Base-by-base conservation (phyloP, 139 green algal genomes). In the Desmodesmus armatus region DNA sequence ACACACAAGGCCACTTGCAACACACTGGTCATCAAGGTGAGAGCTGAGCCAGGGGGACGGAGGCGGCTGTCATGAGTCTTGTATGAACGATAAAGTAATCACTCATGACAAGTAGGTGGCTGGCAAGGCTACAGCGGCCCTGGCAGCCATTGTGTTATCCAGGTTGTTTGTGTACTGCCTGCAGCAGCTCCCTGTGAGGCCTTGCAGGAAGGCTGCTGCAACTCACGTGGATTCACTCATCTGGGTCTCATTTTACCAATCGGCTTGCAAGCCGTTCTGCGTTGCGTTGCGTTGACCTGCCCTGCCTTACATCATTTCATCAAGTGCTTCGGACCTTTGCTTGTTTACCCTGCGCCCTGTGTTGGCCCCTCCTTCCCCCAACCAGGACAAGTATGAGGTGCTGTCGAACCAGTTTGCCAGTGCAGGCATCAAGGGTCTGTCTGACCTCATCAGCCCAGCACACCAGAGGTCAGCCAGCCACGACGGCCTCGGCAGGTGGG, bases 1-100 rank as follows among this genome's bases (percentile, higher is more conserved):
- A 85, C 66, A 40, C 80, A 58, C 47, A 44, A 80, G 27, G 80
- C 80, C 35, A 58, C 29, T 9, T 85, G 80, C 80, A 85, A 78
- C 66, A 79, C 66, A 33, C 51, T 85, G 6, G 66, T 85, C 35
- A 78, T 85, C 49, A 85, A 85, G 80, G 80, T 79, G 27, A 1
- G 55, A 5, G 53, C 37, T 27, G 39, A 5, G 15, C 19, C 9
- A 60, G 5, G 29, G 1, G 15, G 27, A 40, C 21, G 65, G 17
- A 19, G 21, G 29, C 29, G 21, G 65, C 17, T 73, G 65, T 21
- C 29, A 73, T 21, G 53, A 19, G 23, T 19, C 21, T 65, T 19
- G 23, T 65, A 65, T 19, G 21, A 65, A 19, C 23, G 53, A 23
- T 65, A 23, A 19, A n/a, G 23, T 65, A 23, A 23, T 23, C 53